phyloP scores from a whole-genome alignment of 1,284 basidiomycete genomes.

The Tilletia walkeri region DNA sequence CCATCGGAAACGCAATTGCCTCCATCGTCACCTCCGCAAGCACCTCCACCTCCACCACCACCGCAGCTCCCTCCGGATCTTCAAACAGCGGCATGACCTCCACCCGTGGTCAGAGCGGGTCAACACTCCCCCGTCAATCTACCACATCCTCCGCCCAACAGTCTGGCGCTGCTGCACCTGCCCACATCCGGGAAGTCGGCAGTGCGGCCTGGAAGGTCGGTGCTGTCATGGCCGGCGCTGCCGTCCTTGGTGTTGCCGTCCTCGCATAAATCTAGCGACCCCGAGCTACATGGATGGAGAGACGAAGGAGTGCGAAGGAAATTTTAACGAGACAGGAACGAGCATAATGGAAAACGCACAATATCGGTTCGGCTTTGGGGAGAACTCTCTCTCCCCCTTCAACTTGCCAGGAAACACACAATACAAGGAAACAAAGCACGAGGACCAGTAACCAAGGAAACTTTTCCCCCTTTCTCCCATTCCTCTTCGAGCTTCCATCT shows the following conservation, averaged over 20 bases:
- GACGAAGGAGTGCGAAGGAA: neutral
- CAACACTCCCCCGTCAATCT: neutral
- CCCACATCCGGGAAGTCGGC: neutral
- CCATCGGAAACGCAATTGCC: slow-evolving; percentile 11
- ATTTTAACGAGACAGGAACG: too few species aligned
- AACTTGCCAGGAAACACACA: too few species aligned
- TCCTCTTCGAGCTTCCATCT: too few species aligned
- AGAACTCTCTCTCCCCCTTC: too few species aligned
- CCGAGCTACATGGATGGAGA: neutral
- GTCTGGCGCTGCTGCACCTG: neutral
- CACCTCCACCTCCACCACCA: neutral
- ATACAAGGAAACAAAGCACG: too few species aligned
- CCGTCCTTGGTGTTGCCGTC: slow-evolving; percentile 5
- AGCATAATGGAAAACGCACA: too few species aligned
- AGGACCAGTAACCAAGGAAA: too few species aligned
- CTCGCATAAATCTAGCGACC: neutral
- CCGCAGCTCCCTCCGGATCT: neutral
- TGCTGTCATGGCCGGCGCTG: slow-evolving; percentile 8
- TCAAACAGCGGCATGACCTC: neutral
- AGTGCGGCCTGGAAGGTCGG: neutral
- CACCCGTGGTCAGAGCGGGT: neutral
- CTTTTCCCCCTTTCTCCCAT: too few species aligned
- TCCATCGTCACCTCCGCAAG: neutral
- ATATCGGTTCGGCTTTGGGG: too few species aligned
- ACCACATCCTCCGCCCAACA: neutral